Conservation (phyloP, 2,329 filamentous ascomycete genomes). For the Bertia moriformis region DNA sequence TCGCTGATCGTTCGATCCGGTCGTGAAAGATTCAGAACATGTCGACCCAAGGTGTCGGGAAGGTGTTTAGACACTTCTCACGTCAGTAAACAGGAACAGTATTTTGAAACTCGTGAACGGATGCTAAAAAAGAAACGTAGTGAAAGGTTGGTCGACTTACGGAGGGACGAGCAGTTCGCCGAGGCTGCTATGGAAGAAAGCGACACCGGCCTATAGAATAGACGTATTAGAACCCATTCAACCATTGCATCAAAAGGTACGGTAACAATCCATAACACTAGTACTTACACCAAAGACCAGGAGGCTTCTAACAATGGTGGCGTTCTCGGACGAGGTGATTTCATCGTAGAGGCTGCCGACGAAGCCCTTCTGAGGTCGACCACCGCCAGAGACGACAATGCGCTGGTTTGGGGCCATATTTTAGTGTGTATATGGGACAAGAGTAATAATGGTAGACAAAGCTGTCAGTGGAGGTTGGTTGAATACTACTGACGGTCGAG, state of each 20-base stretch:
- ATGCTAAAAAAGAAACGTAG: no score
- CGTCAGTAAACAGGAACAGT: no score
- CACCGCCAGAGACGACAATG: not conserved
- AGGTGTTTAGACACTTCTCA: no score
- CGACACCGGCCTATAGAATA: not conserved
- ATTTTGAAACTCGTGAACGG: no score
- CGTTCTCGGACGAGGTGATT: slow-evolving; percentile 28
- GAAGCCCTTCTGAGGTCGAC: slow-evolving; percentile 13
- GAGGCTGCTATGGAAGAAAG: slow-evolving; percentile 1
- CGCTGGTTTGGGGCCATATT: slow-evolving; percentile 1
- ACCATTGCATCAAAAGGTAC: not conserved
- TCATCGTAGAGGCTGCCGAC: slow-evolving; percentile 23
- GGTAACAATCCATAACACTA: not conserved
- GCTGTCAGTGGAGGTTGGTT: no score
- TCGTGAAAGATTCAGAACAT: no score
- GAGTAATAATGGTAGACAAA: not conserved
- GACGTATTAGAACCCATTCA: not conserved
- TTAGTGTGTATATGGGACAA: not conserved
- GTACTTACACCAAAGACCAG: slow-evolving; percentile 29
- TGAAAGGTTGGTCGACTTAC: slow-evolving; percentile 1
- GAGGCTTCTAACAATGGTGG: slow-evolving; percentile 29
- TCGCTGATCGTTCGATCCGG: no score
- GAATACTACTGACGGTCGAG: not conserved
- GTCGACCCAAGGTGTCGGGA: no score
- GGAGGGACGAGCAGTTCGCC: not conserved